These are phyloP conservation scores for Scheffersomyces stipitis DNA, from an alignment of 805 yeast species.

Conservation along the genomic window DNA sequence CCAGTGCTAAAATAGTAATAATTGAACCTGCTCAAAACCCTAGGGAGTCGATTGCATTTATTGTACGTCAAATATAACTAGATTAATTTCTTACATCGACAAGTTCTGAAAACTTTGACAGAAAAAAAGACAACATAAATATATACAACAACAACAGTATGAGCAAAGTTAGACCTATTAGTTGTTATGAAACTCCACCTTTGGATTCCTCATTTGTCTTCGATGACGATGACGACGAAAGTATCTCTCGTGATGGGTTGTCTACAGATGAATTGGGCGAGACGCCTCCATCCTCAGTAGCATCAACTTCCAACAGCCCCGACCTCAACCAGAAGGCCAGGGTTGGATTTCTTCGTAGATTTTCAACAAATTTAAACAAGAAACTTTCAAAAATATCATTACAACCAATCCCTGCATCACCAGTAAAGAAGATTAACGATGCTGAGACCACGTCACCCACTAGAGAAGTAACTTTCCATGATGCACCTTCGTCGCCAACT, in stretches of 20 bases:
- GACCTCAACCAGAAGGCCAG: background rate
- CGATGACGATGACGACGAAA: conserved; percentile 3
- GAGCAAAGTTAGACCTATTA: conserved; percentile 10
- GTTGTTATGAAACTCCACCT: conserved; percentile 19
- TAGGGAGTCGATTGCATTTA: too few relatives aligned
- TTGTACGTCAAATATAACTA: background rate
- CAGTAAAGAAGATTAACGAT: too few relatives aligned
- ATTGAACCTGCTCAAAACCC: too few relatives aligned
- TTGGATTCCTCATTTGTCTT: conserved; percentile 4
- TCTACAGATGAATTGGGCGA: background rate
- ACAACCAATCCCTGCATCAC: too few relatives aligned
- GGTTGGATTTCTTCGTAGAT: background rate
- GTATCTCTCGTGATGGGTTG: too few relatives aligned
- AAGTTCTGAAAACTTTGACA: background rate
- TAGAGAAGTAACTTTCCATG: background rate
- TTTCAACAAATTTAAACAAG: background rate
- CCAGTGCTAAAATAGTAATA: too few relatives aligned
- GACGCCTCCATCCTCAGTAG: background rate
- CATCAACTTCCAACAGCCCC: background rate
- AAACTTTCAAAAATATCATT: background rate
- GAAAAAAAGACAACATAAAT: background rate
- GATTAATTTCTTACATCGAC: background rate
- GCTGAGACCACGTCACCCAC: background rate
- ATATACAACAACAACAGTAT: background rate
- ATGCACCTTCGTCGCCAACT: too few relatives aligned